Evolutionary conservation across 1,139 yeast species (phyloP).

Genomic region (Hemisphaericaspora lyxosophila): DNA sequence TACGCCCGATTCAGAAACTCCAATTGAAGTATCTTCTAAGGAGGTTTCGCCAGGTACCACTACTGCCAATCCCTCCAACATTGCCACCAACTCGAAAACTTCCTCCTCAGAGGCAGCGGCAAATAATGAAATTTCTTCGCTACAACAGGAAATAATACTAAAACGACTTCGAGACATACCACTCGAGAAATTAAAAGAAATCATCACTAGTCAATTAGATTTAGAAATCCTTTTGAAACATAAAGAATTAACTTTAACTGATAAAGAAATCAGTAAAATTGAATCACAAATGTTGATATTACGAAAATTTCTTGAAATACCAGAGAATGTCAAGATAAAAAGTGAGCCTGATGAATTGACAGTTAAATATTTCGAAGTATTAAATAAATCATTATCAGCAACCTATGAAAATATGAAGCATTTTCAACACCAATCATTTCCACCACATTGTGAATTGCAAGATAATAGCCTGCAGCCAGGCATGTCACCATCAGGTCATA

Average conservation of each 20-base stretch:
- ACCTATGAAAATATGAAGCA: slow-evolving; percentile 27
- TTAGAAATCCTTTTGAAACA: slow-evolving; percentile 71
- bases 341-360: slow-evolving; percentile 54
- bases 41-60: neutral
- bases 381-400: slow-evolving; percentile 36
- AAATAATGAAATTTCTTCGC: neutral
- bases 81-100: no score
- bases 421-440: neutral
- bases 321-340: slow-evolving; percentile 33
- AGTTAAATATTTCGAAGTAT: slow-evolving; percentile 41
- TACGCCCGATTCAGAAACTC: neutral
- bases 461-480: slow-evolving; percentile 4
- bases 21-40: neutral
- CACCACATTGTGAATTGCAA: neutral
- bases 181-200: slow-evolving; percentile 37
- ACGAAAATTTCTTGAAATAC: slow-evolving; percentile 53
- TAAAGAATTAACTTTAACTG: slow-evolving; percentile 58
- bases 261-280: slow-evolving; percentile 63
- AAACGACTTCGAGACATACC: slow-evolving; percentile 35
- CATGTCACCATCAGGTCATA: slow-evolving; percentile 16
- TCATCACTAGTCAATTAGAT: slow-evolving; percentile 56
- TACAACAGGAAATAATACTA: slow-evolving; percentile 17
- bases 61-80: neutral
- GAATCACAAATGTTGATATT: slow-evolving; percentile 59
- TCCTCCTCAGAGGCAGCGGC: neutral